Evolutionary conservation across 2,329 filamentous ascomycete species (phyloP).

Genomic region (Ophiostoma ips): DNA sequence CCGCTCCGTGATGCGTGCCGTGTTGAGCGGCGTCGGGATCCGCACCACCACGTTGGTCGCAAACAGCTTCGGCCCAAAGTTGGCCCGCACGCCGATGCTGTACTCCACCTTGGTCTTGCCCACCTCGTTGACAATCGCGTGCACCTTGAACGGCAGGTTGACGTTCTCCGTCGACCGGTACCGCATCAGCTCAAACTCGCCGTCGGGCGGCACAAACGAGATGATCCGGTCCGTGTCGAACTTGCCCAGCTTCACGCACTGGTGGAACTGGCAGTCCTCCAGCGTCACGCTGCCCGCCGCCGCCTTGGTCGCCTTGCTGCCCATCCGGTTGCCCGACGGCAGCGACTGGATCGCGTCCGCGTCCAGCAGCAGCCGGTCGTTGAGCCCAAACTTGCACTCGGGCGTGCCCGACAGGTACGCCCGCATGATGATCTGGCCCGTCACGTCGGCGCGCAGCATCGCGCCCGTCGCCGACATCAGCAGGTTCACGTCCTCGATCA

Average conservation of each 20-base stretch:
- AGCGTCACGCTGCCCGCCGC: constrained; percentile 90
- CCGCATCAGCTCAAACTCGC: constrained; percentile 96
- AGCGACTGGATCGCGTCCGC: constrained; percentile 51
- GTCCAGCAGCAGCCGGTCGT: constrained; percentile 88
- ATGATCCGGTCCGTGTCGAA: constrained; percentile 96
- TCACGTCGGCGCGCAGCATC: constrained; percentile 88
- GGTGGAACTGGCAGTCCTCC: constrained; percentile 97
- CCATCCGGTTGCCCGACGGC: constrained; percentile 62
- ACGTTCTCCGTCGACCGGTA: constrained; percentile 98
- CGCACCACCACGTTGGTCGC: constrained; percentile 91
- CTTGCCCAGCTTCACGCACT: constrained; percentile 93
- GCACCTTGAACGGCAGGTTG: constrained; percentile 96
- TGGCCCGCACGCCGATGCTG: constrained; percentile 92
- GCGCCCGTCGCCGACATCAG: constrained; percentile 97
- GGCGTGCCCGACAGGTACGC: constrained; percentile 93
- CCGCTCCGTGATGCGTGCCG: constrained; percentile 81
- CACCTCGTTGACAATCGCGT: constrained; percentile 95
- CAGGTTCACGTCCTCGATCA: constrained; percentile 97
- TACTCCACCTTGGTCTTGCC: constrained; percentile 97
- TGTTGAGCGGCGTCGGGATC: constrained; percentile 93
- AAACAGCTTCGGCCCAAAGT: constrained; percentile 92
- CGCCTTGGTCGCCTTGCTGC: constrained; percentile 83
- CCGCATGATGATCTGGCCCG: constrained; percentile 96
- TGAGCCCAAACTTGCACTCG: constrained; percentile 97
- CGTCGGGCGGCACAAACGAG: constrained; percentile 90